Percentiles rank a stretch among this genome's conserved stretches.
Conservation (phyloP, 2,329 filamentous ascomycete genomes). For the Talaromyces marneffei region DNA sequence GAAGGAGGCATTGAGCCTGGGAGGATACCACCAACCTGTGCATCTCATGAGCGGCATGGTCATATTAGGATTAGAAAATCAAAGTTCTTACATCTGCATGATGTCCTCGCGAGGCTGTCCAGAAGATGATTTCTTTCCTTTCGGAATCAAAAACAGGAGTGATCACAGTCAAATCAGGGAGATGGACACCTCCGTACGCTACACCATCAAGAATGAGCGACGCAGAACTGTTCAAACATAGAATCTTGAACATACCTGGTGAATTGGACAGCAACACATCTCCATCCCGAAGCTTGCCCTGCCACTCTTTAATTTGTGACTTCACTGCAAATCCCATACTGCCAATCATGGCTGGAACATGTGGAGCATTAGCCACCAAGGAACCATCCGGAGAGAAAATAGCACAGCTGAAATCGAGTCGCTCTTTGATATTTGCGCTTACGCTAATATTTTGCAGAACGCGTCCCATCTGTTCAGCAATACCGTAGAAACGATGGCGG, state of each 20-base stretch:
- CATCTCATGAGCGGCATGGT: neutral
- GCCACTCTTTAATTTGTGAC: constrained; percentile 50
- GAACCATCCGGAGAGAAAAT: constrained; percentile 71
- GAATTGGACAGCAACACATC: constrained; percentile 59
- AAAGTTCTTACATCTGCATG: constrained; percentile 7
- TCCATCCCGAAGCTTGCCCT: constrained; percentile 61
- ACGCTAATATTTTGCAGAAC: constrained; percentile 52
- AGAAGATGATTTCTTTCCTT: constrained; percentile 4
- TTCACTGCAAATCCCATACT: constrained; percentile 34
- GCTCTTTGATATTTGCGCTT: constrained; percentile 72
- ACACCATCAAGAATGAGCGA: neutral
- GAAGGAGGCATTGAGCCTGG: constrained; percentile 35
- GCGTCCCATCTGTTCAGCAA: constrained; percentile 56
- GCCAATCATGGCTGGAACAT: constrained; percentile 75
- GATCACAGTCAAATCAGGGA: constrained; percentile 8
- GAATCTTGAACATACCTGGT: neutral
- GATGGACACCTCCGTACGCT: constrained; percentile 4
- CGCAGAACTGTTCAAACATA: neutral
- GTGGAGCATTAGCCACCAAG: constrained; percentile 64
- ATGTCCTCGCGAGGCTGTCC: constrained; percentile 6
- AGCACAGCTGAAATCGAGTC: constrained; percentile 76
- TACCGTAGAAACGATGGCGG: constrained; percentile 53
- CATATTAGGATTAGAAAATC: too few species aligned
- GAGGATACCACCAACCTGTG: constrained; percentile 9
- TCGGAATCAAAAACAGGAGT: constrained; percentile 6